phyloP scores from a whole-genome alignment of 1,284 basidiomycete genomes.

The Sphagnurus paluster region DNA sequence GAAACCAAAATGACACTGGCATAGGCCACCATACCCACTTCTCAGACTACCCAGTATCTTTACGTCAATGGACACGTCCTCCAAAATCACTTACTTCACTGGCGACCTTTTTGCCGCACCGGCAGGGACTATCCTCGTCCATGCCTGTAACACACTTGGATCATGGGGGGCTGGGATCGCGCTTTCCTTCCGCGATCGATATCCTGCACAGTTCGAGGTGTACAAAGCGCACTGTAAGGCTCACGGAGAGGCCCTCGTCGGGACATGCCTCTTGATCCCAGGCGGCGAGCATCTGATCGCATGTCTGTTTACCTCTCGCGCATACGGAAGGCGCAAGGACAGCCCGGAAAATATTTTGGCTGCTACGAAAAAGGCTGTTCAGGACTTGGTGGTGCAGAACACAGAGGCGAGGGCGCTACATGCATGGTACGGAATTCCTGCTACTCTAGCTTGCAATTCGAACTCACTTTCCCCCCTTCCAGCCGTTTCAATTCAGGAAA shows the following conservation, averaged over 20 bases:
- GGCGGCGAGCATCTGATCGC: slow-evolving; percentile 34
- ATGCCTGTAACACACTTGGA: slow-evolving; percentile 40
- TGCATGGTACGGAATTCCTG: slow-evolving; percentile 32
- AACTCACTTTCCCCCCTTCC: neutral
- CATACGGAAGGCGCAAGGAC: slow-evolving; percentile 37
- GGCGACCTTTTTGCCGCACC: slow-evolving; percentile 37
- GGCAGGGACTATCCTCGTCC: slow-evolving; percentile 33
- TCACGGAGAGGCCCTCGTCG: slow-evolving; percentile 26
- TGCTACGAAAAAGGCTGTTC: slow-evolving; percentile 31
- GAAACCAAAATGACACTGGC: no score
- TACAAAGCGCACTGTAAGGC: slow-evolving; percentile 34
- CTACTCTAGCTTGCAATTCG: neutral
- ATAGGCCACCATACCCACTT: no score
- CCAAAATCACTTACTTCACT: slow-evolving; percentile 21
- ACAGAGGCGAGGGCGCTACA: slow-evolving; percentile 30
- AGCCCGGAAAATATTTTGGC: slow-evolving; percentile 33
- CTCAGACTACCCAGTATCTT: no score
- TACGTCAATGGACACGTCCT: no score
- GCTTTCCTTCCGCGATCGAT: slow-evolving; percentile 31
- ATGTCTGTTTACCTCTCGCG: slow-evolving; percentile 39
- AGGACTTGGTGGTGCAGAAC: slow-evolving; percentile 35
- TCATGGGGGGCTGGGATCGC: slow-evolving; percentile 41
- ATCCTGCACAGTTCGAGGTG: slow-evolving; percentile 32
- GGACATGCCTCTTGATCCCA: slow-evolving; percentile 36
- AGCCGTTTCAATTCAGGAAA: slow-evolving; percentile 43